Evolutionary conservation across 1,139 yeast genomes (phyloP).

Genomic region (Yamadazyma sp.): DNA sequence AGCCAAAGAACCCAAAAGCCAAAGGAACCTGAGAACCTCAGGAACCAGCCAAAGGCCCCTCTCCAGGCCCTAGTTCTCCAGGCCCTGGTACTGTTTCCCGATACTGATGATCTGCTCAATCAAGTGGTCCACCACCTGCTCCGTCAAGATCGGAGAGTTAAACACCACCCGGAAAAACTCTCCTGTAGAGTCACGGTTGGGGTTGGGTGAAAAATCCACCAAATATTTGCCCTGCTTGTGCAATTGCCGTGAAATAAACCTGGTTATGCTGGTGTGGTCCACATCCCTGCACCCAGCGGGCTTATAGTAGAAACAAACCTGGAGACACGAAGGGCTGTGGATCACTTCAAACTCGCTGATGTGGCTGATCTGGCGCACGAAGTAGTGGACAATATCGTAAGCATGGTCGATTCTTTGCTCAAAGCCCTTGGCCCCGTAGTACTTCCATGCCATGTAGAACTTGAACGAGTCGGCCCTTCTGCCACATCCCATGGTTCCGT

Average conservation of each 20-base stretch:
- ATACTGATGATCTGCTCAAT: conserved; percentile 29
- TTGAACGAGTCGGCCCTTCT: conserved; percentile 82
- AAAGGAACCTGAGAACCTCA: no score
- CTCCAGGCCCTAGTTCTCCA: background rate
- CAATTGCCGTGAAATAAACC: conserved; percentile 61
- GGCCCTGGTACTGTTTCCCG: conserved; percentile 19
- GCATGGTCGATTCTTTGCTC: conserved; percentile 71
- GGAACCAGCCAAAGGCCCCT: no score
- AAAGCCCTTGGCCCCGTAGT: conserved; percentile 66
- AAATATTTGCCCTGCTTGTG: conserved; percentile 65
- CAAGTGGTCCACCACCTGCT: conserved; percentile 38
- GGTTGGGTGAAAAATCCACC: conserved; percentile 81
- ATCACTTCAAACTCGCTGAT: conserved; percentile 52
- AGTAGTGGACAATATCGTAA: conserved; percentile 59
- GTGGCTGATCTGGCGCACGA: conserved; percentile 44
- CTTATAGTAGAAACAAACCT: conserved; percentile 77
- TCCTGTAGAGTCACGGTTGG: conserved; percentile 53
- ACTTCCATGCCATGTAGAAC: conserved; percentile 78
- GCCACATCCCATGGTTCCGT: conserved; percentile 93
- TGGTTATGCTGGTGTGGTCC: conserved; percentile 58
- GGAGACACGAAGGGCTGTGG: conserved; percentile 72
- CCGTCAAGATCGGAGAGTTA: conserved; percentile 65
- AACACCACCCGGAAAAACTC: conserved; percentile 86
- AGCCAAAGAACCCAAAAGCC: no score
- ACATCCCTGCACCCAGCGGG: conserved; percentile 36